Evolutionary conservation across 768 basidiomycete genomes (phyloP).

Genomic region (Harrya chromipes): DNA sequence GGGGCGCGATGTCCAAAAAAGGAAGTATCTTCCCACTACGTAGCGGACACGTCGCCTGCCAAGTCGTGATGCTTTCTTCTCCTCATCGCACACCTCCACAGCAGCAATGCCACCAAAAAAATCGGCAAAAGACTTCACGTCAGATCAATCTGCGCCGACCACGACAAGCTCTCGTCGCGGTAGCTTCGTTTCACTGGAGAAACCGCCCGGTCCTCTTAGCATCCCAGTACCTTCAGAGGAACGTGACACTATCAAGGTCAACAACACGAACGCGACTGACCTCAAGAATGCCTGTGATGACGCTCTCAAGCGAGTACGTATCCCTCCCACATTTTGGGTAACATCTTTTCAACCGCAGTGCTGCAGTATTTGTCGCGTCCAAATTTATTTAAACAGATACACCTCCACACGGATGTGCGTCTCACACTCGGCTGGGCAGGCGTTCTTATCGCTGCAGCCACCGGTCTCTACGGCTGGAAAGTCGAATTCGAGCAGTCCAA

Average conservation of each 20-base stretch:
- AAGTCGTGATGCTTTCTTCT: neutral
- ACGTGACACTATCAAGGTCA: constrained; percentile 58
- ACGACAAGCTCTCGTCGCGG: constrained; percentile 23
- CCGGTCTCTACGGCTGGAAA: constrained; percentile 83
- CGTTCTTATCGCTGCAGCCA: constrained; percentile 76
- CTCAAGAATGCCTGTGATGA: constrained; percentile 82
- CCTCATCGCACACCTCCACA: neutral
- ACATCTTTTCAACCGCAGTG: neutral
- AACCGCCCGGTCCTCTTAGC: constrained; percentile 55
- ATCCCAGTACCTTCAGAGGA: constrained; percentile 41
- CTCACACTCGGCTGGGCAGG: constrained; percentile 84
- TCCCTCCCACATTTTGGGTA: neutral
- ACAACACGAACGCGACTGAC: constrained; percentile 54
- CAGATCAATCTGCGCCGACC: constrained; percentile 10
- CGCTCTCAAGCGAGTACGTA: constrained; percentile 78
- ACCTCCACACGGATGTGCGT: constrained; percentile 86
- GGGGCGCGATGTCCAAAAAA: neutral
- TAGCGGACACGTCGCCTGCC: constrained; percentile 22
- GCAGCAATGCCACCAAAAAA: constrained; percentile 21
- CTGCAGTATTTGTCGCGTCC: constrained; percentile 77
- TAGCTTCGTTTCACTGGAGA: constrained; percentile 29
- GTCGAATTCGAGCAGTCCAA: constrained; percentile 90
- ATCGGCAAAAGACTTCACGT: constrained; percentile 8
- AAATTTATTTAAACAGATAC: constrained; percentile 80
- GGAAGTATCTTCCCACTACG: constrained; percentile 18